Percentiles rank a stretch among this genome's conserved stretches.
phyloP scores from a whole-genome alignment of 768 basidiomycete species.

The Tulasnella sp. region DNA sequence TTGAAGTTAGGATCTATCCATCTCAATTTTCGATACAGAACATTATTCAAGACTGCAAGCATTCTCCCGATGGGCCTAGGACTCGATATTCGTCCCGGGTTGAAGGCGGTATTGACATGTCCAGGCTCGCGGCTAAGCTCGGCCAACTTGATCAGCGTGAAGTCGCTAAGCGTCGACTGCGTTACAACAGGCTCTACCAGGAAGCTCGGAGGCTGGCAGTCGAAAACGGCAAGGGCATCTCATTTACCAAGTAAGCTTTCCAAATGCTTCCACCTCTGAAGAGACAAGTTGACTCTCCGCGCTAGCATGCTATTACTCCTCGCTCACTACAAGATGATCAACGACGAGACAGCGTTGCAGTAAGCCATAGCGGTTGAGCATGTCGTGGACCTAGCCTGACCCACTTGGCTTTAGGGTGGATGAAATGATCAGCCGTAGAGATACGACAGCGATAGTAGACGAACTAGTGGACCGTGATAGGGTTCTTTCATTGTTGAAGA shows the following conservation, averaged over 20 bases:
- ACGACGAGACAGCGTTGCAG: conserved; percentile 81
- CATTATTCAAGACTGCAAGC: conserved; percentile 43
- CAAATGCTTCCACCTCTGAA: background rate
- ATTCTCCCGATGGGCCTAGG: conserved; percentile 21
- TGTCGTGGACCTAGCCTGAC: background rate
- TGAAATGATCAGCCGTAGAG: conserved; percentile 64
- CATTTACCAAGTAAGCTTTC: conserved; percentile 49
- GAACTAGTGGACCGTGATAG: conserved; percentile 79
- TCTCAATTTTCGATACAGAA: conserved; percentile 48
- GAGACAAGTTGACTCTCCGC: background rate
- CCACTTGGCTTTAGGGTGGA: conserved; percentile 44
- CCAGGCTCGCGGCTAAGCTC: conserved; percentile 47
- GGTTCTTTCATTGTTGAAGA: conserved; percentile 67
- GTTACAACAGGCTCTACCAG: conserved; percentile 71
- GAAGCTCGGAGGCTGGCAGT: conserved; percentile 64
- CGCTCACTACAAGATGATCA: conserved; percentile 84
- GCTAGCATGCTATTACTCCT: conserved; percentile 63
- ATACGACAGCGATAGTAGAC: conserved; percentile 66
- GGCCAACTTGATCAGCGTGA: conserved; percentile 50
- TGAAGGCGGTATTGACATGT: conserved; percentile 45
- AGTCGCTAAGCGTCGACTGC: conserved; percentile 53
- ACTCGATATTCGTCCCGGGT: conserved; percentile 25
- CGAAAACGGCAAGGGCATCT: conserved; percentile 66
- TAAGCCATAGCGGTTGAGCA: conserved; percentile 35
- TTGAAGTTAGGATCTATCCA: conserved; percentile 82